Evolutionary conservation across 176 grass and related monocot species (phyloP).

Genomic region (Guadua angustifolia): DNA sequence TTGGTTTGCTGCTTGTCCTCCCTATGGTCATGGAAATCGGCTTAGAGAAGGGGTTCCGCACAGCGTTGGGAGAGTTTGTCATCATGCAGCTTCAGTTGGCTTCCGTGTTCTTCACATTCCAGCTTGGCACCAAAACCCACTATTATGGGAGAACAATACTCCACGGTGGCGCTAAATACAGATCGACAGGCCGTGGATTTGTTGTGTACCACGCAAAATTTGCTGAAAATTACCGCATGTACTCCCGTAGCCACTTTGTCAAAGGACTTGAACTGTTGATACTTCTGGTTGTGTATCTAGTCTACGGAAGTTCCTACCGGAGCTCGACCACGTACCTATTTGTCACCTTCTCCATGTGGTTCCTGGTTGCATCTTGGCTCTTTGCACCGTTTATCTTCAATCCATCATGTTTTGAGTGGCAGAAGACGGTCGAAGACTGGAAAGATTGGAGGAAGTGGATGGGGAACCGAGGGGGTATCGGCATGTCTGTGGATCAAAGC

Average conservation of each 20-base stretch:
- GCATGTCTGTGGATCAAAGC: conserved; percentile 66
- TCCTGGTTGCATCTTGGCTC: conserved; percentile 81
- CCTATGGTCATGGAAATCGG: conserved; percentile 96
- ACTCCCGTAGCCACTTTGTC: conserved; percentile 90
- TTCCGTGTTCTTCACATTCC: conserved; percentile 88
- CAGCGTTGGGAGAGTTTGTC: conserved; percentile 81
- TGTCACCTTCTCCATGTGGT: conserved; percentile 89
- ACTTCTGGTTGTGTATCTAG: conserved; percentile 76
- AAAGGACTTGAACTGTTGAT: conserved; percentile 84
- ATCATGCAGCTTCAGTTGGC: conserved; percentile 93
- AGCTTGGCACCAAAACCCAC: conserved; percentile 89
- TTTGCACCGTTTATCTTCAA: conserved; percentile 85
- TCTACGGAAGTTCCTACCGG: conserved; percentile 75
- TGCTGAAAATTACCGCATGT: conserved; percentile 86
- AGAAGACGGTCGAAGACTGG: conserved; percentile 78
- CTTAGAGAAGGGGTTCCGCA: conserved; percentile 87
- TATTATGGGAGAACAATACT: conserved; percentile 93
- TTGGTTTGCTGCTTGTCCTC: conserved; percentile 78
- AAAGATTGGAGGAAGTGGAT: conserved; percentile 79
- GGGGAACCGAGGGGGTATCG: conserved; percentile 25
- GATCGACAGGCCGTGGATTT: conserved; percentile 82
- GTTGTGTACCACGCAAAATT: conserved; percentile 88
- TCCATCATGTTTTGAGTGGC: conserved; percentile 81
- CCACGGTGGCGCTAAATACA: conserved; percentile 88
- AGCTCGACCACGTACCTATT: conserved; percentile 81